phyloP scores from a whole-genome alignment of 768 basidiomycete species.

The Amanita jacksonii region DNA sequence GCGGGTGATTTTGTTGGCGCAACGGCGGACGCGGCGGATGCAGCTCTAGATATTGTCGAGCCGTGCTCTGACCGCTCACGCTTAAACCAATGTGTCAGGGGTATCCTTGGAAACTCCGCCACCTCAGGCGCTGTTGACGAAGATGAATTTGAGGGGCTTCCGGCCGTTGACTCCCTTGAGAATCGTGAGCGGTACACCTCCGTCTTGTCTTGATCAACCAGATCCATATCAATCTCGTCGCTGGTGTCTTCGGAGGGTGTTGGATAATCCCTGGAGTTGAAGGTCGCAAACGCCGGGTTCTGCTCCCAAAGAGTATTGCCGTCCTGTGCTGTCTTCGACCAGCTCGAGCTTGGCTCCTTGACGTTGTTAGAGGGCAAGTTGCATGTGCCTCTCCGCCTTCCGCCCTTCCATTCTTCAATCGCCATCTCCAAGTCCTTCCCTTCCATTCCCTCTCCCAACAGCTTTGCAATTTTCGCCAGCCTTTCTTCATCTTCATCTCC shows the following conservation, averaged over 20 bases:
- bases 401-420: constrained; percentile 49
- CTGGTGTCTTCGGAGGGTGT: no score
- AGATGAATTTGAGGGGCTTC: neutral
- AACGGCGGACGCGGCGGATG: neutral
- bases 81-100: constrained; percentile 57
- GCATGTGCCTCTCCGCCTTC: constrained; percentile 12
- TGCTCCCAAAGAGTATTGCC: no score
- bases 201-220: no score
- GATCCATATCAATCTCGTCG: no score
- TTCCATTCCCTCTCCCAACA: constrained; percentile 58
- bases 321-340: neutral
- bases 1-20: neutral
- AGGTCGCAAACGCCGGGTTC: no score
- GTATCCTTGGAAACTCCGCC: constrained; percentile 16
- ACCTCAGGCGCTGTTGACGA: neutral
- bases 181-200: no score
- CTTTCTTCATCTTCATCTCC: constrained; percentile 35
- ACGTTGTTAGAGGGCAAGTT: neutral
- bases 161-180: neutral
- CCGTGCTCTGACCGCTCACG: constrained; percentile 53
- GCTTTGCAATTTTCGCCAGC: constrained; percentile 57
- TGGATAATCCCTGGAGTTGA: no score
- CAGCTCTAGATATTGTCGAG: constrained; percentile 11
- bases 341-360: neutral
- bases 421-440: constrained; percentile 53